Evolutionary conservation across 352 stramenopile species (phyloP).

Genomic region (Thalassiosira ordinaria): DNA sequence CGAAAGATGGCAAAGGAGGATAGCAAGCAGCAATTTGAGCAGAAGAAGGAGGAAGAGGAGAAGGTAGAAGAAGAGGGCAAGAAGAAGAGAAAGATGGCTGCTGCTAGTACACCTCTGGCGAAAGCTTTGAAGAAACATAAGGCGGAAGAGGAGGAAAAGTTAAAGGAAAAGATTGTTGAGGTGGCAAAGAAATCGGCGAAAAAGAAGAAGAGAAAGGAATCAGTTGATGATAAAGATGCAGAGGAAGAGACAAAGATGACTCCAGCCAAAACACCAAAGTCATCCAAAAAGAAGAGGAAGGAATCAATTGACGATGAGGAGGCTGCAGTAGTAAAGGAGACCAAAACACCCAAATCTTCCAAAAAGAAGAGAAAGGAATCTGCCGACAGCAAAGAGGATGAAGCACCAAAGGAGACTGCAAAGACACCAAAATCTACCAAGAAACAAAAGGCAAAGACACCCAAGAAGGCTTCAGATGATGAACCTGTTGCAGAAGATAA

Average conservation of each 20-base stretch:
- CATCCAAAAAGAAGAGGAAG: slow-evolving; percentile 27
- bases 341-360: slow-evolving; percentile 39
- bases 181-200: slow-evolving; percentile 8
- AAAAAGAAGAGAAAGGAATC: slow-evolving; percentile 39
- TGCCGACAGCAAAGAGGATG: slow-evolving; percentile 11
- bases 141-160: slow-evolving; percentile 3
- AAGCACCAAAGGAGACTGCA: background rate
- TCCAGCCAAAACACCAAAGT: background rate
- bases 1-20: slow-evolving; percentile 50
- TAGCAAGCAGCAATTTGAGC: slow-evolving; percentile 10
- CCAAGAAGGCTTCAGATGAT: slow-evolving; percentile 3
- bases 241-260: slow-evolving; percentile 9
- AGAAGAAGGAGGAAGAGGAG: slow-evolving; percentile 29
- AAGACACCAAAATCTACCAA: slow-evolving; percentile 14
- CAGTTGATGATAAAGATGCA: background rate
- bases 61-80: no score
- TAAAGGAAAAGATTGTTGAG: background rate
- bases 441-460: slow-evolving; percentile 29
- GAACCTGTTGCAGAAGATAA: no score
- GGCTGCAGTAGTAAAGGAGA: slow-evolving; percentile 5
- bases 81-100: slow-evolving; percentile 31
- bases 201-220: slow-evolving; percentile 38
- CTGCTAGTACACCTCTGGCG: slow-evolving; percentile 30
- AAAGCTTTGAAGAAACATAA: slow-evolving; percentile 63
- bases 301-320: background rate